Base-by-base conservation (phyloP, 2,329 filamentous ascomycete species). In the Exophiala lecanii-corni region DNA sequence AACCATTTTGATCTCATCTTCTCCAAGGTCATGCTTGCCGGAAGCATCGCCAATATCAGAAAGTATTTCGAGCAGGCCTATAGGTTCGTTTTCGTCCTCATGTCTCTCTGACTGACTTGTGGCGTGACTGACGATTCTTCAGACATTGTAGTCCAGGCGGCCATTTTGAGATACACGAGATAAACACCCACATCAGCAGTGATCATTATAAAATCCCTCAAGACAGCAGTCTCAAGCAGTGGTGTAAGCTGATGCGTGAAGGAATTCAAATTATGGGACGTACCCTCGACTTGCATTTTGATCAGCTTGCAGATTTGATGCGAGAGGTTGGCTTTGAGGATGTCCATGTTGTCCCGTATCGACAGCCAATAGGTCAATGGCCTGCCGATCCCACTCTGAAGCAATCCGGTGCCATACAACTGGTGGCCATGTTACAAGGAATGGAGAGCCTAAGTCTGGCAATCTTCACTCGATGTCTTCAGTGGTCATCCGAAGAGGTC, bases 211-310 rank as follows among this genome's bases (percentile, higher is more conserved):
- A 42, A n/a, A 39, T 46, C 15, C 63, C 63, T 1, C 58, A 40
- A 37, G 40, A 43, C 36, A 48, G 28, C 32, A 32, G 19, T 15
- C 33, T 48, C 18, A 26, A 48, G 21, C 21, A 48, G 36, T 48
- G 40, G 45, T 40, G 45, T 39, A 34, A 30, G n/a, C 40, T 48
- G 12, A 43, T 48, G 45, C 23, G 36, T 28, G 36, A 48, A 36
- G 48, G 60, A 66, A 9, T 63, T 75, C 19, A 61, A 66, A 26
- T 68, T 72, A 53, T 77, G 74, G 73, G 65, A 65, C 35, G 63
- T 65, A 35, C 48, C 63, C 9, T 59, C 59, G 38, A 49, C 61
- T 36, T 62, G 59, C n/a, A 73, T 36, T 46, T 39, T 12, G 39
- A 44, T 25, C 36, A 39, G 16, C 19, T 48, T 36, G 35, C 28